Conservation (phyloP, 306 rosid species). For the Gillenia trifoliata region DNA sequence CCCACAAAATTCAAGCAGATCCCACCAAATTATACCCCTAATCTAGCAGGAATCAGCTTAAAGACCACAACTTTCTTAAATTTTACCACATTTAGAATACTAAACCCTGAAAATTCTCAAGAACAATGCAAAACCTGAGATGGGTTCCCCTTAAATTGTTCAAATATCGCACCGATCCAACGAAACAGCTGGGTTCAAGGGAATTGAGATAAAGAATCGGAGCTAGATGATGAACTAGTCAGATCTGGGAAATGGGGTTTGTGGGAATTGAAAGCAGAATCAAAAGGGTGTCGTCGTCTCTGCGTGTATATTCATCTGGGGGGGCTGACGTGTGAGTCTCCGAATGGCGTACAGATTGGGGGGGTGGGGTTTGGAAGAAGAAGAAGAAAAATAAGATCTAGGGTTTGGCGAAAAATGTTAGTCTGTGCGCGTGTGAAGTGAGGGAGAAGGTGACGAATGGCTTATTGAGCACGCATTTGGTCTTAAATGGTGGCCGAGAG, state of each 20-base stretch:
- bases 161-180: conserved; percentile 21
- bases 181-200: neutral
- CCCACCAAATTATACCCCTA: conserved; percentile 29
- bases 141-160: conserved; percentile 9
- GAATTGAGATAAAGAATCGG: neutral
- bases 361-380: conserved; percentile 7
- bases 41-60: conserved; percentile 24
- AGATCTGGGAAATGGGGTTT: conserved; percentile 48
- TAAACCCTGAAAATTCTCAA: conserved; percentile 7
- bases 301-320: neutral
- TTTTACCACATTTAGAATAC: conserved; percentile 17
- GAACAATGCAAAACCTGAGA: conserved; percentile 10
- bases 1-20: conserved; percentile 29
- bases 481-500: conserved; percentile 51
- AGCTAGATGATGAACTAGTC: conserved; percentile 10
- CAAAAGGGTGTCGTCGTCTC: neutral
- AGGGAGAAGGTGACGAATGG: conserved; percentile 18
- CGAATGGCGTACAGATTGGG: conserved; percentile 38
- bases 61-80: conserved; percentile 23
- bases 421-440: conserved; percentile 8
- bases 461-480: conserved; percentile 54
- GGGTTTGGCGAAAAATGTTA: neutral
- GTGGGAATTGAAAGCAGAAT: neutral
- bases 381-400: conserved; percentile 2
- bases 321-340: conserved; percentile 11